Percentiles rank a stretch among this genome's conserved stretches.
These are phyloP conservation scores for Penicillium sp. DNA, from an alignment of 2,329 filamentous ascomycete genomes.

Conservation along the genomic window DNA sequence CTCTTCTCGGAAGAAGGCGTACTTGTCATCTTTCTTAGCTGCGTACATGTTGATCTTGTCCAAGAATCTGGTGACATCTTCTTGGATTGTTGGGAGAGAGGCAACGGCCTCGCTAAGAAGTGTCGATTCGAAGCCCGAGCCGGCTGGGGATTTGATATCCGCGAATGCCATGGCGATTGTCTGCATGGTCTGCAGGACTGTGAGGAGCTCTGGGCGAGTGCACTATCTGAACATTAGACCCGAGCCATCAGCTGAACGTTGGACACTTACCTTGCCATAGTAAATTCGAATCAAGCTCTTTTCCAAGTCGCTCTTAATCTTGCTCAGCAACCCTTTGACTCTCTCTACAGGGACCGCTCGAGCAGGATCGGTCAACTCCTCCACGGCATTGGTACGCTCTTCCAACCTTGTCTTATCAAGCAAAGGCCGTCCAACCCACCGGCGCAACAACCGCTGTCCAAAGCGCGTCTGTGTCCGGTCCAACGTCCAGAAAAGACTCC, in stretches of 20 bases:
- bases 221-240: conserved; percentile 50
- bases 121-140: conserved; percentile 69
- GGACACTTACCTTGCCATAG: conserved; percentile 70
- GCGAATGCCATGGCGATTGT: conserved; percentile 74
- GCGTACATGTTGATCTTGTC: conserved; percentile 82
- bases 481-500: conserved; percentile 92
- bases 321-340: conserved; percentile 67
- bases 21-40: conserved; percentile 86
- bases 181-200: conserved; percentile 81
- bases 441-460: conserved; percentile 80
- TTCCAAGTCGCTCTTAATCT: conserved; percentile 78
- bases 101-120: conserved; percentile 70
- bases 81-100: conserved; percentile 71
- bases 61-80: conserved; percentile 70
- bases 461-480: conserved; percentile 90
- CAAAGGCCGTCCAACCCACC: conserved; percentile 91
- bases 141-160: conserved; percentile 61
- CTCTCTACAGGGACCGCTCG: conserved; percentile 69
- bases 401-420: conserved; percentile 73
- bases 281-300: conserved; percentile 93
- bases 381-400: conserved; percentile 76
- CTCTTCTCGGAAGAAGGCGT: conserved; percentile 83
- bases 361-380: conserved; percentile 73
- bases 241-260: background rate
- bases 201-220: conserved; percentile 80